phyloP scores from a whole-genome alignment of 257 asterid genomes.

The Solanum sitiens region DNA sequence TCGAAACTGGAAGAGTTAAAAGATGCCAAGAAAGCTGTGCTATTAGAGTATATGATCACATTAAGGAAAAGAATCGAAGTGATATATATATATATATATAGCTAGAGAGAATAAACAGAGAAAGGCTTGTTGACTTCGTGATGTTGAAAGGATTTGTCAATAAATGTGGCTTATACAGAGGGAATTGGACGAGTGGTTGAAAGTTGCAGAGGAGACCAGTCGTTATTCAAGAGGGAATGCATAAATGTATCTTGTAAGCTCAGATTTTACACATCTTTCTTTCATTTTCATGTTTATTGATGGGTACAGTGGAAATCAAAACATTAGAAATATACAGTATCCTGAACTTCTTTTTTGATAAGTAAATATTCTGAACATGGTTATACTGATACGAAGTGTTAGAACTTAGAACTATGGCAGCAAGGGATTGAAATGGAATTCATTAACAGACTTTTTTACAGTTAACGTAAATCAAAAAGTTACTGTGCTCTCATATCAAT shows the following conservation, averaged over 20 bases:
- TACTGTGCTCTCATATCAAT: not conserved
- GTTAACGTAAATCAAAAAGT: not conserved
- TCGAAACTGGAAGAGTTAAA: constrained; percentile 59
- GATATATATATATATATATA: not conserved
- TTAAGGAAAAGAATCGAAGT: constrained; percentile 36
- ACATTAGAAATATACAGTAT: not conserved
- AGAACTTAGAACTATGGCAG: not conserved
- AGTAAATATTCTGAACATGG: not conserved
- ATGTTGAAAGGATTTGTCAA: not conserved
- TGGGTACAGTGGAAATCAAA: not conserved
- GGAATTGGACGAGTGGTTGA: constrained; percentile 76
- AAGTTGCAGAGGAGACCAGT: constrained; percentile 70
- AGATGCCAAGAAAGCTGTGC: constrained; percentile 66
- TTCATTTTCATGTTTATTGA: not conserved
- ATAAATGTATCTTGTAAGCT: constrained; percentile 12
- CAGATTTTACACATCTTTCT: not conserved
- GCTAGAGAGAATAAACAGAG: not conserved
- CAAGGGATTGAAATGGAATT: not conserved
- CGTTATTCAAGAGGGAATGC: constrained; percentile 40
- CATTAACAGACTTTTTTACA: not conserved
- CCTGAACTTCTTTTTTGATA: not conserved
- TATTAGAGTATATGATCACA: constrained; percentile 66
- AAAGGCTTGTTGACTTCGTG: not conserved
- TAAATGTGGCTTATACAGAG: constrained; percentile 39
- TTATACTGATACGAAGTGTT: not conserved